Evolutionary conservation across 2,329 filamentous ascomycete genomes (phyloP).

Genomic region (Nemania serpens): DNA sequence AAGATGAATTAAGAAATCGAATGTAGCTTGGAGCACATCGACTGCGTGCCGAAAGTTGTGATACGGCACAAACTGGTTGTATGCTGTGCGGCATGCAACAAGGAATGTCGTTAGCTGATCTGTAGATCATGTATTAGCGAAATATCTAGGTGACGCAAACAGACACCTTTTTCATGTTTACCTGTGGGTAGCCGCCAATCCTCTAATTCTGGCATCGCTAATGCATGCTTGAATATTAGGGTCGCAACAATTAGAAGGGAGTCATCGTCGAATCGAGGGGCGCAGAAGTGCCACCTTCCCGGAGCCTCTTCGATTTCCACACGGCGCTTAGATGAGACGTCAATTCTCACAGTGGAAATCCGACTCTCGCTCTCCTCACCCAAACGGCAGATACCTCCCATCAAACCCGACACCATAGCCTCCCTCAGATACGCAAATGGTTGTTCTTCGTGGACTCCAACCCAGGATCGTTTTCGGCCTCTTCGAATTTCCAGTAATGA

Average conservation of each 20-base stretch:
- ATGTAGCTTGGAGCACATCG: constrained; percentile 92
- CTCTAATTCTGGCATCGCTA: constrained; percentile 79
- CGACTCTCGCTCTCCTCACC: constrained; percentile 65
- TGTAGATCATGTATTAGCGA: constrained; percentile 51
- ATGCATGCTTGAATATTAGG: constrained; percentile 86
- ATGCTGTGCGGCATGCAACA: constrained; percentile 87
- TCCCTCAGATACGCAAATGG: constrained; percentile 89
- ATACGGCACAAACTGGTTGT: constrained; percentile 94
- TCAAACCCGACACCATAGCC: constrained; percentile 89
- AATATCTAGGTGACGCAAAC: constrained; percentile 30
- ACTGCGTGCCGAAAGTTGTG: constrained; percentile 98
- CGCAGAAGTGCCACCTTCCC: constrained; percentile 84
- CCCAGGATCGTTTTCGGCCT: constrained; percentile 87
- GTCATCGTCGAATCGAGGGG: constrained; percentile 87
- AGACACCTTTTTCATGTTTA: constrained; percentile 48
- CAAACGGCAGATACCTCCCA: constrained; percentile 84
- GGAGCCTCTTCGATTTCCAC: constrained; percentile 69
- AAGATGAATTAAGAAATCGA: constrained; percentile 83
- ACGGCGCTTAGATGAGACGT: constrained; percentile 68
- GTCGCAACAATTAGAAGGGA: constrained; percentile 86
- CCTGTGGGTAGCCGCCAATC: constrained; percentile 79
- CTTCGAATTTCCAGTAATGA: constrained; percentile 73
- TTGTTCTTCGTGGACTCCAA: constrained; percentile 81
- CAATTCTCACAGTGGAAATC: constrained; percentile 68
- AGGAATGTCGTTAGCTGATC: constrained; percentile 85